Conservation (phyloP, 768 basidiomycete genomes). For the Coprinellus aureogranulatus region DNA sequence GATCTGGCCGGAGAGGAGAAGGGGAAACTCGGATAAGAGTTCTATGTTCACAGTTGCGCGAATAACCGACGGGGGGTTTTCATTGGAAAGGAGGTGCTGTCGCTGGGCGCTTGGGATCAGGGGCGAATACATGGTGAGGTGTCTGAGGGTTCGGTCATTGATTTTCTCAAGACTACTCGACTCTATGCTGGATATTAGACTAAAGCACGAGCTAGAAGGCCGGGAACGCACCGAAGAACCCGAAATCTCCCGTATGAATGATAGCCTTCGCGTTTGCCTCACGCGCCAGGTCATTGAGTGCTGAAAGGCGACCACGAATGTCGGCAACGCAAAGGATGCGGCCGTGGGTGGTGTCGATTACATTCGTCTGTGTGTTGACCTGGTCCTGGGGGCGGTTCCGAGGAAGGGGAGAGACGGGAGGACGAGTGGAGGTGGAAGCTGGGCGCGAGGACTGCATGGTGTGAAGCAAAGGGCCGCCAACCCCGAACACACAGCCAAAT, state of each 20-base stretch:
- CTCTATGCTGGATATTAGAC: constrained; percentile 44
- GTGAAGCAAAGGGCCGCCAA: constrained; percentile 2
- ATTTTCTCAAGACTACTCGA: constrained; percentile 80
- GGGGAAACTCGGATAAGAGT: constrained; percentile 91
- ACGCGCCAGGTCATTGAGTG: constrained; percentile 85
- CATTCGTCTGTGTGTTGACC: constrained; percentile 75
- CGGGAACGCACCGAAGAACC: constrained; percentile 77
- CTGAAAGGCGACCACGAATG: constrained; percentile 82
- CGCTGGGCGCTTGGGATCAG: constrained; percentile 84
- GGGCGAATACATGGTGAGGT: constrained; percentile 95
- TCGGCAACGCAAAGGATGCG: constrained; percentile 95
- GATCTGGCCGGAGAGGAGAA: constrained; percentile 85
- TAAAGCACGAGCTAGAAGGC: constrained; percentile 3
- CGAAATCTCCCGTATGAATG: constrained; percentile 98
- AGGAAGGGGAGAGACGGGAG: constrained; percentile 55
- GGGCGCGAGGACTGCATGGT: constrained; percentile 59
- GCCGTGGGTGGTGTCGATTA: constrained; percentile 77
- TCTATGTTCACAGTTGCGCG: constrained; percentile 73
- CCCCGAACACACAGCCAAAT: constrained; percentile 11
- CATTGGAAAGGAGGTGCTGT: constrained; percentile 69
- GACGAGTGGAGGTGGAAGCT: constrained; percentile 59
- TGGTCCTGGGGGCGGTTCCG: constrained; percentile 23
- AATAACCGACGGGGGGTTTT: constrained; percentile 65
- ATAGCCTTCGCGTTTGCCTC: constrained; percentile 89
- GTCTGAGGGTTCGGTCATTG: constrained; percentile 92